Conservation (phyloP, 371 early-diverging fungal genomes). For the Actinomortierella ambigua region DNA sequence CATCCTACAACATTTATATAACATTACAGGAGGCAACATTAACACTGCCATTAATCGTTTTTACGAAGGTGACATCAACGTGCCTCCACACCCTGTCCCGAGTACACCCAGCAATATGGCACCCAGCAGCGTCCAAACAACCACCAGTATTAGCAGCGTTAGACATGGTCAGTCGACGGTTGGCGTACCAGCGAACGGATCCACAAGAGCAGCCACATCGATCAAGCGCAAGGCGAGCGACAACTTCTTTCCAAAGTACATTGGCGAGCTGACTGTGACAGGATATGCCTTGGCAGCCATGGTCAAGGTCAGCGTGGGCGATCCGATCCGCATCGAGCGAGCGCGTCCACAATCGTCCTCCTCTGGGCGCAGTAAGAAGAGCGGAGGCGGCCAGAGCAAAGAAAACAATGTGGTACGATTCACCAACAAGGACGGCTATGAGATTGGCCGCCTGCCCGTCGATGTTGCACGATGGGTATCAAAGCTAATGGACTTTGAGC, state of each 20-base stretch:
- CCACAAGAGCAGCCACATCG: background rate
- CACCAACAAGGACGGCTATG: constrained; percentile 39
- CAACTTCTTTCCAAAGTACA: constrained; percentile 31
- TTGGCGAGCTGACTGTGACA: constrained; percentile 38
- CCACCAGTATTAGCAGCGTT: background rate
- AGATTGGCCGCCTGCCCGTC: constrained; percentile 55
- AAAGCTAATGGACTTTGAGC: constrained; percentile 52
- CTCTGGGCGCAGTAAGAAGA: constrained; percentile 24
- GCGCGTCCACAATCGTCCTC: constrained; percentile 13
- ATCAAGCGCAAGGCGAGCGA: constrained; percentile 25
- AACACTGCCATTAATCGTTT: constrained; percentile 40
- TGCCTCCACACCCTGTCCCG: constrained; percentile 2
- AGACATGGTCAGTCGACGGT: background rate
- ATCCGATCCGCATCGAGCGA: constrained; percentile 30
- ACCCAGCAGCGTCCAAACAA: background rate
- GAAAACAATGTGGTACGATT: constrained; percentile 62
- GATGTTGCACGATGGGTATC: constrained; percentile 54
- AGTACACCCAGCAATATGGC: background rate
- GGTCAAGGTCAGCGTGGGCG: constrained; percentile 39
- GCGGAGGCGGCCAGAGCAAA: constrained; percentile 15
- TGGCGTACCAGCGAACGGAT: too few species aligned
- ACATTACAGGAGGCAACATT: constrained; percentile 30
- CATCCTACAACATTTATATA: constrained; percentile 32
- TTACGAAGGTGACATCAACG: constrained; percentile 32
- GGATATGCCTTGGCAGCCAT: constrained; percentile 42